Percentiles rank a stretch among this genome's conserved stretches.
Evolutionary conservation across 1,284 basidiomycete genomes (phyloP).

Genomic region (Microbotryum scabiosae): DNA sequence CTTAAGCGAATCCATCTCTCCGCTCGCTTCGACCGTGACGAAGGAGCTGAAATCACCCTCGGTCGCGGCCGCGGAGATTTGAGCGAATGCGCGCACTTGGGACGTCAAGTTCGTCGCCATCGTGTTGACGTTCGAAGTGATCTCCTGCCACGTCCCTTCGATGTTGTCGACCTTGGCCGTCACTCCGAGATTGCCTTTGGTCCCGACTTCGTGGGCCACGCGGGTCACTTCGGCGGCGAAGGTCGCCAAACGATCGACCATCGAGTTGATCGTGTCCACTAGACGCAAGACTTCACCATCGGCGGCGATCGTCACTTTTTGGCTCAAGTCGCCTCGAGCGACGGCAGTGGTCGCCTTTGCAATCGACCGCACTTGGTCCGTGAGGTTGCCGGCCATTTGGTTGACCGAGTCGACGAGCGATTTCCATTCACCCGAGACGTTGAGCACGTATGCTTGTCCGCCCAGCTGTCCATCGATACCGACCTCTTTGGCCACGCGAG

Average conservation of each 20-base stretch:
- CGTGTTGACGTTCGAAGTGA: constrained; percentile 88
- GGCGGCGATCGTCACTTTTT: constrained; percentile 87
- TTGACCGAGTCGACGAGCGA: constrained; percentile 44
- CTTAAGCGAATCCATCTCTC: constrained; percentile 99
- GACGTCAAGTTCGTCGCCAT: constrained; percentile 87
- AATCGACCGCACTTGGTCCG: constrained; percentile 49
- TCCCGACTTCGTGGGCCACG: constrained; percentile 82
- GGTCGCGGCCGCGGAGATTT: constrained; percentile 96
- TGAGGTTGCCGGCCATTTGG: constrained; percentile 43
- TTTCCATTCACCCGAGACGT: constrained; percentile 45
- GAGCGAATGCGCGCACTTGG: constrained; percentile 97
- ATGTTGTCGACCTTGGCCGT: constrained; percentile 96
- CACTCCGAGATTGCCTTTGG: constrained; percentile 90
- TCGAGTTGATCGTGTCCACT: constrained; percentile 55
- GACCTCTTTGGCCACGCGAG: constrained; percentile 76
- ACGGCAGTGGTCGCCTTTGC: constrained; percentile 77
- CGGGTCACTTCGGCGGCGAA: constrained; percentile 53
- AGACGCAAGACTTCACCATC: constrained; percentile 92
- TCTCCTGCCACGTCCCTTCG: constrained; percentile 97
- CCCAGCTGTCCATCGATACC: constrained; percentile 41
- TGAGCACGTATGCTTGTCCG: constrained; percentile 36
- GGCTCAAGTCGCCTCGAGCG: constrained; percentile 83
- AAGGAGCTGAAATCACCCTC: constrained; percentile 98
- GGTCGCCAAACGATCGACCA: constrained; percentile 34
- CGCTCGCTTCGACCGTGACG: constrained; percentile 96